Conservation (phyloP, 2,329 filamentous ascomycete genomes). For the Dothideomycetidae sp. region DNA sequence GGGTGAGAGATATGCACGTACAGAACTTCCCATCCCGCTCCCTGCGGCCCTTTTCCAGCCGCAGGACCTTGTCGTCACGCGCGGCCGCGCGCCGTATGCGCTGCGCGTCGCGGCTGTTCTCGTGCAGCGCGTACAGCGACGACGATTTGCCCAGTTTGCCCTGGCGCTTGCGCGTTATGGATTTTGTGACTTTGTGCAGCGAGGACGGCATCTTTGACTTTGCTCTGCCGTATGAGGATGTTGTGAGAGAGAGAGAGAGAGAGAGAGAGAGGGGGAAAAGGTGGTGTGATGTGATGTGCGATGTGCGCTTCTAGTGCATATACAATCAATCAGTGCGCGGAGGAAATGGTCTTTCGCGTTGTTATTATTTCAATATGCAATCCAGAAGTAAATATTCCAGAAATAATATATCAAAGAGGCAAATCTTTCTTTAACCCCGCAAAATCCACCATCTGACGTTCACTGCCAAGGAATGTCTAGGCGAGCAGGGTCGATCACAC, state of each 20-base stretch:
- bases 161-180: constrained; percentile 78
- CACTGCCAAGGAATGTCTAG: too few relatives aligned
- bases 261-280: constrained; percentile 1
- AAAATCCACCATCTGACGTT: too few relatives aligned
- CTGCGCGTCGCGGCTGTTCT: constrained; percentile 75
- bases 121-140: constrained; percentile 61
- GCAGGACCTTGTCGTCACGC: constrained; percentile 69
- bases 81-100: constrained; percentile 64
- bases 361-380: too few relatives aligned
- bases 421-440: too few relatives aligned
- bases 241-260: neutral
- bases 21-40: constrained; percentile 63
- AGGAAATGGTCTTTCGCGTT: too few relatives aligned
- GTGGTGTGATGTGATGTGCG: neutral
- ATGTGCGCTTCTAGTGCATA: too few relatives aligned
- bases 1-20: constrained; percentile 28
- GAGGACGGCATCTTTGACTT: constrained; percentile 48
- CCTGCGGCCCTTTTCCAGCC: constrained; percentile 51
- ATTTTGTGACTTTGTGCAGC: constrained; percentile 72
- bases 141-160: constrained; percentile 38
- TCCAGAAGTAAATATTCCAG: too few relatives aligned
- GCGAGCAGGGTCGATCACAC: too few relatives aligned
- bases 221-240: too few relatives aligned
- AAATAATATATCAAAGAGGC: too few relatives aligned
- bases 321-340: too few relatives aligned